Evolutionary conservation across 768 basidiomycete species (phyloP), one percentile per base, ranked within the genome.

Genomic region (Leccinum boreale): DNA sequence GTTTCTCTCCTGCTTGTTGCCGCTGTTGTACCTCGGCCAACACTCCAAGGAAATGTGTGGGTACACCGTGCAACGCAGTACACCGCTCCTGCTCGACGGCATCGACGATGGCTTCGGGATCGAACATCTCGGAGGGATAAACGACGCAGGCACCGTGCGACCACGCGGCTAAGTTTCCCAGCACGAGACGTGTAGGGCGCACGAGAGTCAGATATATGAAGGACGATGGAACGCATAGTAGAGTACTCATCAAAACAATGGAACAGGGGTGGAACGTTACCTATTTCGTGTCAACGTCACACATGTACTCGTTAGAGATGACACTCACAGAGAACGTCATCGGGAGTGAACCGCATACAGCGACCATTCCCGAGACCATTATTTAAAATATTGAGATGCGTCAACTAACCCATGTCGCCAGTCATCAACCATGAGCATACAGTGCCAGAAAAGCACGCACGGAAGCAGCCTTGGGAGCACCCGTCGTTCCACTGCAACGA

Each of bases 221-320:
- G 8, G 31, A 29, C 33, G 14, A 58, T 19, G 65, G 60, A 55
- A 42, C 12, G 26, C 42, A 54, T n/a, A 31, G 23, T 29, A 29
- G 23, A 26, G 28, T 33, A 89, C 89, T 87, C 74, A 90, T 91
- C 91, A 81, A 92, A 92, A 67, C 91, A 93, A 69, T 94, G 91
- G 69, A 92, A 94, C 2, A 92, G 72, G 0, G 91, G 91, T 3
- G 91, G 91, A 1, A 85, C 85, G 60, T 93, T 92, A 78, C 89
- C 89, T 92, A 49, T 19, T 10, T 67, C 53, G 44, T 14, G 44
- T 61, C 42, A 59, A 36, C 5, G 10, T 49, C 23, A 11, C 8
- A 23, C 4, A 17, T 26, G 21, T 12, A 21, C 15, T 12, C 10
- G 19, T 11, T 5, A 42, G 12, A 24, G 17, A 46, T 15, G 19